These are phyloP conservation scores for Capronia americana DNA, from an alignment of 2,329 filamentous ascomycete genomes.

Conservation along the genomic window DNA sequence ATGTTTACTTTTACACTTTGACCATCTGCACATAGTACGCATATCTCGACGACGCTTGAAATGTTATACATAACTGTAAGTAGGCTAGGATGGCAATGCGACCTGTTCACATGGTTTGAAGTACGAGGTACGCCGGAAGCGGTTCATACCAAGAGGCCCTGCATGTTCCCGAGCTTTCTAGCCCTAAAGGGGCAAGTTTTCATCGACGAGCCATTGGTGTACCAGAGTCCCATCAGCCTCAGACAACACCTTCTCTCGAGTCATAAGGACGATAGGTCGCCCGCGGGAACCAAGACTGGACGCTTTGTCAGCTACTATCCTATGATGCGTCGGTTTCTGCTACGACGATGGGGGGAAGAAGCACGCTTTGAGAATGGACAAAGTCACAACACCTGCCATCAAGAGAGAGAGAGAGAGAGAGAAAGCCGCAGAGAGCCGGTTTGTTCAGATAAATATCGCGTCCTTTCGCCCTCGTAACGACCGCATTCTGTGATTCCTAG, in stretches of 20 bases:
- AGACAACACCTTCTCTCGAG: neutral
- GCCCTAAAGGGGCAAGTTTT: conserved; percentile 13
- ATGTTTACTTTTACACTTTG: neutral
- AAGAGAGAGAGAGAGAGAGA: too few relatives aligned
- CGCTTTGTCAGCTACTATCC: neutral
- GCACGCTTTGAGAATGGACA: too few relatives aligned
- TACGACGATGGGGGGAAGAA: too few relatives aligned
- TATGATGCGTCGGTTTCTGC: neutral
- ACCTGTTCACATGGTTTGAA: neutral
- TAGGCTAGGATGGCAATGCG: neutral
- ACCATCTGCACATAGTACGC: neutral
- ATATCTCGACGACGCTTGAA: neutral
- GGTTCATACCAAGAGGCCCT: neutral
- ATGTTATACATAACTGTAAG: neutral
- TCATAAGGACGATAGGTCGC: neutral
- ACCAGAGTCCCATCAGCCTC: neutral
- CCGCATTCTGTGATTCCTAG: neutral
- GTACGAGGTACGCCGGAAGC: neutral
- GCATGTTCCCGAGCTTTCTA: conserved; percentile 1
- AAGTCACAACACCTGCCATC: too few relatives aligned
- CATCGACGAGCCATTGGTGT: conserved; percentile 8
- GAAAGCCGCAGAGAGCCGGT: neutral
- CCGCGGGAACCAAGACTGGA: neutral
- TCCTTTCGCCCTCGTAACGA: neutral
- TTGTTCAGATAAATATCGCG: neutral